phyloP scores from a whole-genome alignment of 352 stramenopile genomes.

The Aphanomyces invadans region DNA sequence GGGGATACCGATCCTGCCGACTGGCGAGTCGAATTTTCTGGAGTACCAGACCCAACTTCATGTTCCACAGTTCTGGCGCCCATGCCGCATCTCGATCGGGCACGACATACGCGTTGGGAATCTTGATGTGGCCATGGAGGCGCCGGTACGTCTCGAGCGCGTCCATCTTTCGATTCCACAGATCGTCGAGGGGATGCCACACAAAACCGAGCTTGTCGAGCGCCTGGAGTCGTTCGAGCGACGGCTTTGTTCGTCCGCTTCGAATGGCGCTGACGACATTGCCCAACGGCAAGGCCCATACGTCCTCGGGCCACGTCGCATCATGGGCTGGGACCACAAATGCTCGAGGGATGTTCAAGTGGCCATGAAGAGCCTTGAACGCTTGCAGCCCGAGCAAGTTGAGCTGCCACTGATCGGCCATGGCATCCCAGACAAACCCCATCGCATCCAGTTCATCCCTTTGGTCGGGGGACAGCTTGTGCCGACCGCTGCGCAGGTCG shows the following conservation, averaged over 20 bases:
- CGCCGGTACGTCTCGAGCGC: constrained; percentile 21
- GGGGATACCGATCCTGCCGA: background rate
- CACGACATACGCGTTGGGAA: constrained; percentile 27
- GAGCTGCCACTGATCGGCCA: background rate
- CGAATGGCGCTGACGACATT: background rate
- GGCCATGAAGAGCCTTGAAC: constrained; percentile 14
- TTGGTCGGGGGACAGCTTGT: background rate
- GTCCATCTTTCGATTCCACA: background rate
- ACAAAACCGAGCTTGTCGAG: background rate
- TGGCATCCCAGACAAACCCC: constrained; percentile 15
- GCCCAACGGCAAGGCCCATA: constrained; percentile 4
- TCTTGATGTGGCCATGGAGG: constrained; percentile 27
- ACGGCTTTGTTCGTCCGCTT: background rate
- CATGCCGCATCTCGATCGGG: constrained; percentile 28
- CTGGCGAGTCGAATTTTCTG: background rate
- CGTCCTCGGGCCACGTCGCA: background rate
- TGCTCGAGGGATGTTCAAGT: background rate
- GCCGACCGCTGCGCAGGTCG: background rate
- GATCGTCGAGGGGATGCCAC: background rate
- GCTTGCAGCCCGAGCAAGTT: background rate
- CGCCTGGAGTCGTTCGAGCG: background rate
- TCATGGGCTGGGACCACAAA: constrained; percentile 7
- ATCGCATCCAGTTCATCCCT: constrained; percentile 4
- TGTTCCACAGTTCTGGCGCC: constrained; percentile 18
- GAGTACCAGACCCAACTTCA: constrained; percentile 10